A percentile compares a stretch with the other conserved stretches of the same genome.
These are phyloP conservation scores for Boletellus ananas DNA, from an alignment of 768 basidiomycete species.

Conservation along the genomic window DNA sequence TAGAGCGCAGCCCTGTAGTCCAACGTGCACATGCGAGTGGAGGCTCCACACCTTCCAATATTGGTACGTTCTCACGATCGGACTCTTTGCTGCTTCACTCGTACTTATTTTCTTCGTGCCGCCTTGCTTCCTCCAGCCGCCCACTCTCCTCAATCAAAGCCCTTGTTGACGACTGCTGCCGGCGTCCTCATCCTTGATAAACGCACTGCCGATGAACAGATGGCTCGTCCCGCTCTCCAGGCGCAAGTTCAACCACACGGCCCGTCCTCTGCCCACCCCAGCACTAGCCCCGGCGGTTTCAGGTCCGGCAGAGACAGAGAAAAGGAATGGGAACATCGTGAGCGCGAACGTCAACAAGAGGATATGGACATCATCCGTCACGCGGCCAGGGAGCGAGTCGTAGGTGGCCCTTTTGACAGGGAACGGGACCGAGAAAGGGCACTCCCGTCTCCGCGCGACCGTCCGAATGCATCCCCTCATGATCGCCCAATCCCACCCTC, in stretches of 20 bases:
- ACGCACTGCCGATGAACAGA: conserved; percentile 29
- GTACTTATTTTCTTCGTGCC: neutral
- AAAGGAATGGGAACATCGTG: conserved; percentile 25
- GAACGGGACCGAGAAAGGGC: conserved; percentile 25
- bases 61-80: conserved; percentile 17
- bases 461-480: conserved; percentile 22
- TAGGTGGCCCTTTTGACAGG: conserved; percentile 21
- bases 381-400: conserved; percentile 23
- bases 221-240: conserved; percentile 22
- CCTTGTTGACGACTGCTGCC: conserved; percentile 22
- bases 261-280: conserved; percentile 16
- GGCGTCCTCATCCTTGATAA: conserved; percentile 30
- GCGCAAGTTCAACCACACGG: conserved; percentile 15
- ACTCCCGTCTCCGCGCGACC: conserved; percentile 25
- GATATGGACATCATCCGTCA: conserved; percentile 28
- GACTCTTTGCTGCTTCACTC: neutral
- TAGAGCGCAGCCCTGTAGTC: conserved; percentile 30
- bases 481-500: conserved; percentile 20
- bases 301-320: conserved; percentile 26
- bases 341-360: conserved; percentile 28
- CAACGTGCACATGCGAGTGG: conserved; percentile 26
- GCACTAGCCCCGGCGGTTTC: conserved; percentile 22
- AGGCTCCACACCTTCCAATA: conserved; percentile 23
- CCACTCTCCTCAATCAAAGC: conserved; percentile 27
- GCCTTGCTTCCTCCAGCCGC: conserved; percentile 15